These are phyloP conservation scores for Volvariella volvacea DNA, from an alignment of 1,284 basidiomycete species.

Conservation along the genomic window DNA sequence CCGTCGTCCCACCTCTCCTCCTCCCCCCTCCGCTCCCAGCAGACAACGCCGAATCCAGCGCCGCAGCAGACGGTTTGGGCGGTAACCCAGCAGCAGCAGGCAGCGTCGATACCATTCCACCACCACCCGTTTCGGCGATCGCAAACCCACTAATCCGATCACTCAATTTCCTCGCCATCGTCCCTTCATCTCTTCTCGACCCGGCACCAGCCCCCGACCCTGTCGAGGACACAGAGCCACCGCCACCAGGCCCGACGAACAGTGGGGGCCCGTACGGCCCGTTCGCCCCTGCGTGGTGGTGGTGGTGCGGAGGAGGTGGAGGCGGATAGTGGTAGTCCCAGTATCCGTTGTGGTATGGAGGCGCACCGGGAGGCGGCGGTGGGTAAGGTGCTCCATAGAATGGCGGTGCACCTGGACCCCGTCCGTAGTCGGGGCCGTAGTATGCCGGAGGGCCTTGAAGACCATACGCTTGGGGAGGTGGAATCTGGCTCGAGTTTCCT, in stretches of 20 bases:
- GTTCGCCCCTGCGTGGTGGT: constrained; percentile 29
- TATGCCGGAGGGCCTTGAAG: constrained; percentile 50
- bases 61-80: constrained; percentile 59
- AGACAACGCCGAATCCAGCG: constrained; percentile 50
- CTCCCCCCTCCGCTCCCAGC: constrained; percentile 34
- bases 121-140: constrained; percentile 20
- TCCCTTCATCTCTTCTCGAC: constrained; percentile 50
- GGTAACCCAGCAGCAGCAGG: constrained; percentile 67
- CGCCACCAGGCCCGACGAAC: not conserved
- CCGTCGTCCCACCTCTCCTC: constrained; percentile 34
- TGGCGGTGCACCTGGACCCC: constrained; percentile 18
- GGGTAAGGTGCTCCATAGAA: constrained; percentile 28
- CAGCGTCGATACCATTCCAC: constrained; percentile 34
- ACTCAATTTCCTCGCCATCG: constrained; percentile 55
- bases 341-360: constrained; percentile 37
- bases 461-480: constrained; percentile 75
- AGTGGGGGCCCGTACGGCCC: no score
- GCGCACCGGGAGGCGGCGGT: not conserved
- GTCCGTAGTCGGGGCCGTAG: constrained; percentile 39
- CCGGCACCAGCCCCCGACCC: constrained; percentile 5
- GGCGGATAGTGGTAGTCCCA: constrained; percentile 48
- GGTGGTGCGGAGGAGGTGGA: no score
- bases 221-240: no score
- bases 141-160: constrained; percentile 74
- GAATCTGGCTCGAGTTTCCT: constrained; percentile 55